Base-by-base conservation (phyloP, 1,284 basidiomycete genomes). In the Tilletia setariae region DNA sequence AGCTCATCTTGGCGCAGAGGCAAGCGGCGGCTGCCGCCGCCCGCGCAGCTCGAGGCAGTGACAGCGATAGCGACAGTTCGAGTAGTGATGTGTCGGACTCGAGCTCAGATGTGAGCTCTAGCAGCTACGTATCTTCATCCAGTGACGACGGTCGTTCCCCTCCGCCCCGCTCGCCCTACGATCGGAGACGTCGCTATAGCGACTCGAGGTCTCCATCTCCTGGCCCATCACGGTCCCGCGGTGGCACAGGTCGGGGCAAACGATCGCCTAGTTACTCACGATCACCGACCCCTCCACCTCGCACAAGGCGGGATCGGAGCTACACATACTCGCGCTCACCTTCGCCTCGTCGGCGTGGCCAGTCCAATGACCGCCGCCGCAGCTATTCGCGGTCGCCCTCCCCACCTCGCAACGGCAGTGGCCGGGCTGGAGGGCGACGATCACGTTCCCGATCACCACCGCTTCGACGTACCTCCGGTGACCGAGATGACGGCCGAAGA, bases 1-100 rank as follows among this genome's bases (percentile, higher is more conserved):
- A 89, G 69, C 81, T 95, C 46, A 91, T 96, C 73, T 90, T 95
- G 87, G 93, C 94, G 79, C 93, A 97, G 84, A 89, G 92, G 19
- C 90, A 92, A 59, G 76, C 78, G 11, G 79, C 82, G 44, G 67
- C 78, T 49, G 75, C 72, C 9, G 81, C 74, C 3, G 46, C 90
- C 90, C 0, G 88, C 90, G 86, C 86, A 91, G 44, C 91, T 90
- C 79, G 88, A 87, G 47, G 88, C 88, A 88, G 89, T 0, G 82
- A 83, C 67, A 84, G 84, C 56, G 83, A 81, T 2, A 86, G 86
- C 0, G 86, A 85, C 66, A 40, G 6, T 40, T 83, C 85, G 40
- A 61, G 56, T 67, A 84, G 84, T 56, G 83, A 81, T 2, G 86
- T 86, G 0, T 83, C 85, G 35, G 83, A 83, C 63, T 83, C 82